Evolutionary conservation across 2,329 filamentous ascomycete genomes (phyloP), one percentile per base, ranked within the genome.

Genomic region (Hypocreales sp.): DNA sequence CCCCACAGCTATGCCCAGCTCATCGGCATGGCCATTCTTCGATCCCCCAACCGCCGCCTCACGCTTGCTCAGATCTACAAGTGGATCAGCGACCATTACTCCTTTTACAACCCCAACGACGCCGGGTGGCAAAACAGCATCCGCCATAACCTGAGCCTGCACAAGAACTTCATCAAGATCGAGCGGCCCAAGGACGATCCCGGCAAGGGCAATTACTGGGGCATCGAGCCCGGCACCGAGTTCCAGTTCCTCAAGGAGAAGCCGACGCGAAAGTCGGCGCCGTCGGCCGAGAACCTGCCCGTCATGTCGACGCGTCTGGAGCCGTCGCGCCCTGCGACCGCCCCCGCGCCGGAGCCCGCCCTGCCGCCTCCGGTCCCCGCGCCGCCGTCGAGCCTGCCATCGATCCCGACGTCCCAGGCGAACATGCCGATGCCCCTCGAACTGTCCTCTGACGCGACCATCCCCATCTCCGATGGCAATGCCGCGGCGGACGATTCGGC

Each of bases 81-180:
- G 48, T 98, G 90, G 87, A 95, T 98, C 42, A 92, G 83, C n/a
- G 82, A 92, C 48, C 86, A 78, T 12, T 95, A 80, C 49, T 75
- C 71, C 5, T 94, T 87, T 55, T 98, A 95, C 59, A 76, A 71
- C 40, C 69, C 73, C 23, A 70, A 76, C 30, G 84, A 94, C 42
- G 74, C 80, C 8, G 87, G 90, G 36, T 98, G 90, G 90, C 87
- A 95, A 55, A 98, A 98, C 54, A 95, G 90, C 58, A 98, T 98
- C 50, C 79, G 90, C 19, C 90, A 98, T 55, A 98, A 98, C 42
- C 72, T 98, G 19, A 94, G 86, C 46, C 64, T 98, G 24, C 92
- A 94, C 64, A 95, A 95, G 57, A 82, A 81, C 25, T 95, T 95
- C 46, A 75, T 86, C 48, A 95, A 95, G 58, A 79, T 92, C 46